A percentile compares a stretch with the other conserved stretches of the same genome.
phyloP scores from a whole-genome alignment of 2,329 filamentous ascomycete genomes.

The Thelonectria blattea region DNA sequence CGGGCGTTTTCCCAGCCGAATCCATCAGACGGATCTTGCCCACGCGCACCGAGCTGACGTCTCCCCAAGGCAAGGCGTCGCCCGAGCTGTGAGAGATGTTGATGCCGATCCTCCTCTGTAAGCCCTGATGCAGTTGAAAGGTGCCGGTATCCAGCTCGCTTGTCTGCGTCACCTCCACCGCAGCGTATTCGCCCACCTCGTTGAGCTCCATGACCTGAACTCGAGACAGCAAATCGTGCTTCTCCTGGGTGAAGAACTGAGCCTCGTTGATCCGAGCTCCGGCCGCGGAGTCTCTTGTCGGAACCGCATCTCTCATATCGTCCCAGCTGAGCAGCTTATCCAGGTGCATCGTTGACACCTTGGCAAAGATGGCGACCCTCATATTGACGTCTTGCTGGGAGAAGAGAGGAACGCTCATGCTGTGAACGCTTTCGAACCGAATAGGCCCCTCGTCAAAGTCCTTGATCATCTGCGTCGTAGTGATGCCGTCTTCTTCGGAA shows the following conservation, averaged over 20 bases:
- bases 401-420: conserved; percentile 89
- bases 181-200: conserved; percentile 87
- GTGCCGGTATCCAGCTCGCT: conserved; percentile 85
- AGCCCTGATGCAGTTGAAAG: conserved; percentile 92
- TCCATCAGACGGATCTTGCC: conserved; percentile 85
- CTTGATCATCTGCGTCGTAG: conserved; percentile 91
- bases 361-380: conserved; percentile 89
- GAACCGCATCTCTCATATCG: conserved; percentile 86
- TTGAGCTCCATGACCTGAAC: conserved; percentile 91
- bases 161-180: conserved; percentile 89
- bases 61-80: conserved; percentile 86
- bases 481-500: conserved; percentile 88
- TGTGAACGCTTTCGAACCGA: conserved; percentile 96
- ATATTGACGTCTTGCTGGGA: conserved; percentile 73
- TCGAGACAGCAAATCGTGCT: conserved; percentile 88
- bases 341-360: conserved; percentile 89
- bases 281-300: conserved; percentile 60
- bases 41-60: conserved; percentile 77
- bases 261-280: conserved; percentile 82
- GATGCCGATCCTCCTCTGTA: conserved; percentile 87
- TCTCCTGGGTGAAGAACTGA: conserved; percentile 91
- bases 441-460: conserved; percentile 93
- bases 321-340: conserved; percentile 99
- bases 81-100: conserved; percentile 92
- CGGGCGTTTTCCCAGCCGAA: conserved; percentile 81